Percentiles rank a stretch among this genome's conserved stretches.
Evolutionary conservation across 176 grass and related monocot genomes (phyloP).

Genomic region (Ampelocalamus luodianensis): DNA sequence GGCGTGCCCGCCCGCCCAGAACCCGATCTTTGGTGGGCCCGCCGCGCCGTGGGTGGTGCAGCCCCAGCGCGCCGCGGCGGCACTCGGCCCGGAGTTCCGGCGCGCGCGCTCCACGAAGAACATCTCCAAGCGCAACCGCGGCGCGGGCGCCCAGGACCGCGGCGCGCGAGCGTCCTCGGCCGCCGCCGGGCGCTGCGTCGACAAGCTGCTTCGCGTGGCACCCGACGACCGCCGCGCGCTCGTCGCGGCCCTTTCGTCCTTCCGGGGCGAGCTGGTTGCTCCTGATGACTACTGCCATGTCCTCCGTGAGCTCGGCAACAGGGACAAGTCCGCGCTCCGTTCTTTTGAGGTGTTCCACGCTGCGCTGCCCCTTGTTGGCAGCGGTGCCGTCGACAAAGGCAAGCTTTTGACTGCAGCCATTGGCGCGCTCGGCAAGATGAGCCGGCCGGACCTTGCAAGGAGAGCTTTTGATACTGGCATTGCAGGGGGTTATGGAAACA

Average conservation of each 20-base stretch:
- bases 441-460: slow-evolving; percentile 72
- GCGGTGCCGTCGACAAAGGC: slow-evolving; percentile 54
- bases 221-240: slow-evolving; percentile 52
- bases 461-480: slow-evolving; percentile 71
- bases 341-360: slow-evolving; percentile 66
- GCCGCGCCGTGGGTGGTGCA: slow-evolving; percentile 52
- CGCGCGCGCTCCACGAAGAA: slow-evolving; percentile 71
- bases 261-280: slow-evolving; percentile 48
- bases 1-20: slow-evolving; percentile 42
- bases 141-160: slow-evolving; percentile 32
- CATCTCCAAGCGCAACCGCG: slow-evolving; percentile 81
- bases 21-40: slow-evolving; percentile 54
- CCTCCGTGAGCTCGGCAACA: slow-evolving; percentile 61
- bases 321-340: slow-evolving; percentile 55
- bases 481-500: slow-evolving; percentile 74
- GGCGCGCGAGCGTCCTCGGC: slow-evolving; percentile 35
- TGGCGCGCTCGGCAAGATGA: slow-evolving; percentile 74
- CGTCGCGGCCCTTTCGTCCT: slow-evolving; percentile 38
- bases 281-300: slow-evolving; percentile 88
- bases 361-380: slow-evolving; percentile 61
- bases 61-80: slow-evolving; percentile 34
- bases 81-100: slow-evolving; percentile 69
- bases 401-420: slow-evolving; percentile 87
- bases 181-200: slow-evolving; percentile 57
- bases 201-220: slow-evolving; percentile 60